Conservation (phyloP, 208 protist genomes). For the Leishmania tarentolae region DNA sequence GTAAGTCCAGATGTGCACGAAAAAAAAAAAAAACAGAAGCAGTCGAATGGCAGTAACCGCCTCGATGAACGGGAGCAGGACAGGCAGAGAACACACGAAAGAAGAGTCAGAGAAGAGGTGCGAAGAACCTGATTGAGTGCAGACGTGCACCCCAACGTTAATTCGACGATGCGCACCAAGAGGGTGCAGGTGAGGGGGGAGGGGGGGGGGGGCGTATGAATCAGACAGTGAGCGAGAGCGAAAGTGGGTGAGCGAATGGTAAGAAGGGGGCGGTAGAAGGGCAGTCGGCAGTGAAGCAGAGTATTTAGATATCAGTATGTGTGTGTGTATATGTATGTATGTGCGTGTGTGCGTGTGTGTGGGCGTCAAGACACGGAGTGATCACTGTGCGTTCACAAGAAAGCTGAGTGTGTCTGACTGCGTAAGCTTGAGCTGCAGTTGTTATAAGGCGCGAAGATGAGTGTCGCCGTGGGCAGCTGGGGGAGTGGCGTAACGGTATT, state of each 20-base stretch:
- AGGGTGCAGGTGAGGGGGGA: not conserved
- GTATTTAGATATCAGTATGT: not conserved
- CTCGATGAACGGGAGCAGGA: not conserved
- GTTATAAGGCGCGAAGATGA: not conserved
- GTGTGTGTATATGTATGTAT: not conserved
- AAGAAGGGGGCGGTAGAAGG: not conserved
- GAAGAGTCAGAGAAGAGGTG: not conserved
- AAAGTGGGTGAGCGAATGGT: not conserved
- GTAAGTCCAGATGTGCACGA: not conserved
- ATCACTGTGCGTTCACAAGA: not conserved
- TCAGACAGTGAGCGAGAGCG: not conserved
- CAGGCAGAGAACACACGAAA: not conserved
- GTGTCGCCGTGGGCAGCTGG: not conserved
- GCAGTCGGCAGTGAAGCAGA: not conserved
- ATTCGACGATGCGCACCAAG: not conserved
- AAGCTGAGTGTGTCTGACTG: not conserved
- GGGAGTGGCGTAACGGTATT: not conserved
- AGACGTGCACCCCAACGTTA: not conserved
- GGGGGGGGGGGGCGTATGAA: not conserved
- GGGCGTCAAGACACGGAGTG: not conserved
- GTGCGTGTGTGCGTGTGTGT: not conserved
- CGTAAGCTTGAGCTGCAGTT: not conserved
- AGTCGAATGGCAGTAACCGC: not conserved
- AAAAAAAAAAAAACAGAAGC: not conserved
- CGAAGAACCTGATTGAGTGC: not conserved